A percentile compares a stretch with the other conserved stretches of the same genome.
These are phyloP conservation scores for Leccinum pachyderme DNA, from an alignment of 1,284 basidiomycete genomes.

Conservation along the genomic window DNA sequence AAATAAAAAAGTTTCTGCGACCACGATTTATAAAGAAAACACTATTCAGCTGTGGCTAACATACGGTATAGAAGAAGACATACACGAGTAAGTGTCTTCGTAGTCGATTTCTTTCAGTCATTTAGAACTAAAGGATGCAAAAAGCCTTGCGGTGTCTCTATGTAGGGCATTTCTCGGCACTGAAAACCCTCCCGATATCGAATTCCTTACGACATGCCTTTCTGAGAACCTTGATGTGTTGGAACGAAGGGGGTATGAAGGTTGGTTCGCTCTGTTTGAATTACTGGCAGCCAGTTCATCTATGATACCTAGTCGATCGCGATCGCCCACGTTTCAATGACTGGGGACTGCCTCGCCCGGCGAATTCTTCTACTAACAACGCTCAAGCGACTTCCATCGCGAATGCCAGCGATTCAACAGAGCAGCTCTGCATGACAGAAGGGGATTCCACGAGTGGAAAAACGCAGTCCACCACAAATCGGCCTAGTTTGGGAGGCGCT, in stretches of 20 bases:
- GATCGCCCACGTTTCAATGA: neutral
- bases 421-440: neutral
- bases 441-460: too few species aligned
- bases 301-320: neutral
- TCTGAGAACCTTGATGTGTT: conserved; percentile 55
- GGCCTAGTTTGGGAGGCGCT: too few species aligned
- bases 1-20: neutral
- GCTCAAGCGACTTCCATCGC: too few species aligned
- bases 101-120: neutral
- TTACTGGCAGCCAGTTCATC: neutral
- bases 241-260: conserved; percentile 65
- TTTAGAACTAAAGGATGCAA: neutral
- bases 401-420: neutral
- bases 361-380: too few species aligned
- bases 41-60: neutral
- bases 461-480: too few species aligned
- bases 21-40: neutral
- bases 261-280: neutral
- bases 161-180: conserved; percentile 71
- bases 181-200: conserved; percentile 72
- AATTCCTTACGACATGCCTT: conserved; percentile 89
- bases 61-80: conserved; percentile 17
- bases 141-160: conserved; percentile 61
- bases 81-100: conserved; percentile 54
- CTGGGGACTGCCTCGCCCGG: neutral